phyloP scores from a whole-genome alignment of 2,329 filamentous ascomycete species.

The Pseudocercospora cruenta region DNA sequence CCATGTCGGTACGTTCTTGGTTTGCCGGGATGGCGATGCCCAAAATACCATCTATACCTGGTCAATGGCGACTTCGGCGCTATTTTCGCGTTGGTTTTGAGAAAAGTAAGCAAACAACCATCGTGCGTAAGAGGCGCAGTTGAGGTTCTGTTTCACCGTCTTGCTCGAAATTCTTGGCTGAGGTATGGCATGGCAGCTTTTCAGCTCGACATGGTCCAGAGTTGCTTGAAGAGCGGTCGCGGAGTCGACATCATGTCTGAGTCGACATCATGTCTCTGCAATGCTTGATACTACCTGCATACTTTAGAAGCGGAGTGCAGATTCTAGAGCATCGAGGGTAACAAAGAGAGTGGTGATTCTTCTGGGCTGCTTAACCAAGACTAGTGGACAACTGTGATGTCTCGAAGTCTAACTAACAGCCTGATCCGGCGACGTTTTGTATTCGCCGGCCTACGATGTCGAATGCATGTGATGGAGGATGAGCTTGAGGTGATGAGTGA shows the following conservation, averaged over 20 bases:
- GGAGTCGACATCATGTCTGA: no score
- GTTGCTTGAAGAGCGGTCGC: background rate
- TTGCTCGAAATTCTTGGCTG: background rate
- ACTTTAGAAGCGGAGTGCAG: slow-evolving; percentile 3
- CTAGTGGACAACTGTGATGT: slow-evolving; percentile 7
- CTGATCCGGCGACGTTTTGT: background rate
- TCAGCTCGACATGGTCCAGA: background rate
- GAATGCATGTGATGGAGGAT: background rate
- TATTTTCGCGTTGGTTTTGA: background rate
- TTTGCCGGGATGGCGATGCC: background rate
- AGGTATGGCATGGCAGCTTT: background rate
- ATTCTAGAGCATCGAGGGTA: slow-evolving; percentile 2
- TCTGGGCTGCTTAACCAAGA: slow-evolving; percentile 11
- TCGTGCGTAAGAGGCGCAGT: background rate
- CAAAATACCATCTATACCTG: background rate
- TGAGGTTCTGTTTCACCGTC: background rate
- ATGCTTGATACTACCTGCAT: background rate
- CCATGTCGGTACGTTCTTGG: slow-evolving; percentile 4
- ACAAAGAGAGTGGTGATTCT: slow-evolving; percentile 5
- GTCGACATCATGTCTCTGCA: slow-evolving; percentile 6
- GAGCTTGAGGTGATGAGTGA: background rate
- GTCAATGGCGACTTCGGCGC: background rate
- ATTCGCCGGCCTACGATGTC: background rate
- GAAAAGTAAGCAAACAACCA: background rate
- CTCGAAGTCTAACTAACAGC: slow-evolving; percentile 10